Base-by-base conservation (phyloP, 805 yeast species). In the Nakazawaea ernobii region DNA sequence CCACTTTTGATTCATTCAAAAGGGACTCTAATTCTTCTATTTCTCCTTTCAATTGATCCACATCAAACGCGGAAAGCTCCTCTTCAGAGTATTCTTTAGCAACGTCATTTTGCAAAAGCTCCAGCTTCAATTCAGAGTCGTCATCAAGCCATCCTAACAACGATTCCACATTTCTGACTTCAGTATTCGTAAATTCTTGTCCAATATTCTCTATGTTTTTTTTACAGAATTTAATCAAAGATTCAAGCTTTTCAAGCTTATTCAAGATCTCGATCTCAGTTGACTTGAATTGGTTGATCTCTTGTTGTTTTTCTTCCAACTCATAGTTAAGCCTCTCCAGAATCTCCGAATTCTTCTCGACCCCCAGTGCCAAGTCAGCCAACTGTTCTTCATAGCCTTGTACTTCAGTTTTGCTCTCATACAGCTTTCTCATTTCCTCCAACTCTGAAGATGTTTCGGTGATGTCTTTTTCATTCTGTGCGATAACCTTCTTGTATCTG, bases 251-350 rank as follows among this genome's bases (percentile, higher is more conserved):
- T 48, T 84, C 91, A 43, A 83, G 62, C 55, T 77, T 78, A 55
- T 80, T 82, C 28, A 74, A 75, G 27, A 84, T 63, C 57, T 86
- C 92, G 42, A 86, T 74, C 59, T 86, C 90, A 14, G 70, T 69
- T 7, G 87, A 79, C 56, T 79, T 75, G 54, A 82, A 72, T 32
- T 75, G 74, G 51, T 82, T 80, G 45, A 82, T 71, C 45, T 73
- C 65, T 7, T 66, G 65, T 49, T 62, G 63, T 49, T 70, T 68
- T 6, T 59, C 68, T 32, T 69, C 73, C 24, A 67, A 61, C 48
- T 57, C 69, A 52, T 63, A 74, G 58, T 66, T 77, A 52, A 62
- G 55, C 65, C 52, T 53, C 42, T 77, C 80, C 3, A 73, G 53
- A 39, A 68, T 65, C 10, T 70, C 67, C 6, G 63, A 66, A 2